phyloP scores from a whole-genome alignment of 2,329 filamentous ascomycete species.

The Ophiostoma angusticollis region DNA sequence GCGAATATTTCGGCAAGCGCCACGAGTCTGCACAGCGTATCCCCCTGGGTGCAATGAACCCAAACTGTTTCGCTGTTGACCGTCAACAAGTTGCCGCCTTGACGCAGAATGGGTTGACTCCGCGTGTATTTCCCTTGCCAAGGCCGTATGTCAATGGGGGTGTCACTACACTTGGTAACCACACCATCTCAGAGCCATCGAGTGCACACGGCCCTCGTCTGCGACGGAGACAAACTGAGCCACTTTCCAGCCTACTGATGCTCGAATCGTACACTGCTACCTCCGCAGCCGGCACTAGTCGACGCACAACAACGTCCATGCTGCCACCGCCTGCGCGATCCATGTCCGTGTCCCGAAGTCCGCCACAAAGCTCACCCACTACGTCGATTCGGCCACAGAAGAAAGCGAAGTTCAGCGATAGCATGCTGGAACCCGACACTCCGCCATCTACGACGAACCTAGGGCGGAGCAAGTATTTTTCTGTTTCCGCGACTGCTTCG shows the following conservation, averaged over 20 bases:
- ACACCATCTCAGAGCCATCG: conserved; percentile 7
- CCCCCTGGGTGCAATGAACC: conserved; percentile 49
- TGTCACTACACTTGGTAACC: conserved; percentile 7
- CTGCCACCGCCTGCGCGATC: conserved; percentile 1
- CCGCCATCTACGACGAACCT: conserved; percentile 14
- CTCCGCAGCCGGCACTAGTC: neutral
- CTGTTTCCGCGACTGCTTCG: conserved; percentile 13
- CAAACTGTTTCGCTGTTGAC: conserved; percentile 46
- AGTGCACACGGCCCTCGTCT: conserved; percentile 24
- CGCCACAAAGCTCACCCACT: neutral
- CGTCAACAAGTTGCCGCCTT: conserved; percentile 33
- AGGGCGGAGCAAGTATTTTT: conserved; percentile 44
- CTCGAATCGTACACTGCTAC: conserved; percentile 1
- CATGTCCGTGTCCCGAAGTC: neutral
- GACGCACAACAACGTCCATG: conserved; percentile 5
- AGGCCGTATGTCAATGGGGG: conserved; percentile 39
- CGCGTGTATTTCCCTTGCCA: conserved; percentile 46
- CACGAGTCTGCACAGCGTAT: conserved; percentile 28
- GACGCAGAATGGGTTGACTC: conserved; percentile 35
- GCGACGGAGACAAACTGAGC: conserved; percentile 39
- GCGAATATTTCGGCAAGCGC: conserved; percentile 40
- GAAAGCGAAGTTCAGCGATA: conserved; percentile 42
- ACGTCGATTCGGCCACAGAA: conserved; percentile 34
- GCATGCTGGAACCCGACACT: conserved; percentile 18
- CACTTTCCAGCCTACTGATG: conserved; percentile 31